Base-by-base conservation (phyloP, 495 filamentous ascomycete genomes). In the Sporormia fimetaria region DNA sequence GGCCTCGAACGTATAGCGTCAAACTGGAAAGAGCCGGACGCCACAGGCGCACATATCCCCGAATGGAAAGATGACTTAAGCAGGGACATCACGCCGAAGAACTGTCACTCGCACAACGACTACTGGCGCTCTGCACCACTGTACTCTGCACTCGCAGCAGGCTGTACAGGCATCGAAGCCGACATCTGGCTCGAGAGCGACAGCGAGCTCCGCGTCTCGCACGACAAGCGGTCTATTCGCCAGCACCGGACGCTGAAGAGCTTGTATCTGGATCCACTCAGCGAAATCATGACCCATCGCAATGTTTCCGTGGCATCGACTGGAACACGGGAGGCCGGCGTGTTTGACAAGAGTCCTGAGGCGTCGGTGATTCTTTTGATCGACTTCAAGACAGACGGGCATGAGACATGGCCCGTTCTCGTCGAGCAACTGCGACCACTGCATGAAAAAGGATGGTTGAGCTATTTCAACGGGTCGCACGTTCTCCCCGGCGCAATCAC, bases 381-480 rank as follows among this genome's bases (percentile, higher is more conserved):
- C 32, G 67, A 68, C 32, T 63, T 68, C 45, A 69, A 69, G 37
- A 63, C 59, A 12, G 54, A 62, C 27, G 61, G 59, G 2, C 42
- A 51, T 16, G 37, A 42, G 6, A 54, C 57, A 0, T 66, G 66
- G 59, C 59, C 62, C 6, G 48, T 55, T 11, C 56, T 71, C 3
- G 43, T 61, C 10, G 36, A 42, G 16, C 63, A 69, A 21, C 59
- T 71, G 20, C 43, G 63, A n/a, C 59, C 62, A 1, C 49, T 71
- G 11, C 59, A 60, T 2, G 39, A 55, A 12, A 54, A 47, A 10
- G 62, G 60, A 14, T 68, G 61, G 44, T 54, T 71, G 7, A 66
- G 63, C 5, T 54, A 62, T 37, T 58, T 52, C 21, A 58, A 67
- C 42, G 65, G 63, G 30, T 55, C 41, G 14, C 27, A 54, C 1